A percentile compares a stretch with the other conserved stretches of the same genome.
phyloP scores from a whole-genome alignment of 768 basidiomycete genomes.

The Termitomyces sp. region DNA sequence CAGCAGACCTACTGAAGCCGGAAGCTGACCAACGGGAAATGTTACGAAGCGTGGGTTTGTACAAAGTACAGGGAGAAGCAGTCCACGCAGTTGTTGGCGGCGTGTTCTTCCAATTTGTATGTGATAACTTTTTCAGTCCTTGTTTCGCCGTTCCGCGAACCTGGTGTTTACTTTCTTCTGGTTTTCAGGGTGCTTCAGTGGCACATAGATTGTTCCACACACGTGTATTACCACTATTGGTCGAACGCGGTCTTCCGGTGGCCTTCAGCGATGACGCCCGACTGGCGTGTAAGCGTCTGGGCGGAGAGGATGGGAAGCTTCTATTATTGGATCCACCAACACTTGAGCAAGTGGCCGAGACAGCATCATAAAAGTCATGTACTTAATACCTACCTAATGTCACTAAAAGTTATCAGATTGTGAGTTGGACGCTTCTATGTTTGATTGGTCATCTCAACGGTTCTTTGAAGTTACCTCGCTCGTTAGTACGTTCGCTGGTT shows the following conservation, averaged over 20 bases:
- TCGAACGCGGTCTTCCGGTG: background rate
- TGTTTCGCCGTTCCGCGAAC: background rate
- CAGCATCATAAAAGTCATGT: conserved; percentile 2
- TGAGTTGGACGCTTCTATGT: conserved; percentile 1
- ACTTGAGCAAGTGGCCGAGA: background rate
- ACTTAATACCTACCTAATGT: conserved; percentile 6
- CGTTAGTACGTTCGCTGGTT: background rate
- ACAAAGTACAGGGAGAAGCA: conserved; percentile 8
- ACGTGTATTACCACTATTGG: background rate
- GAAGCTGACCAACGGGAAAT: conserved; percentile 26
- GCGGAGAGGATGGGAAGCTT: conserved; percentile 36
- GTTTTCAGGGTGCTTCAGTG: background rate
- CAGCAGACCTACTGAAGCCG: conserved; percentile 26
- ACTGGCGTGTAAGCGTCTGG: conserved; percentile 29
- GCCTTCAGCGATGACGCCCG: background rate
- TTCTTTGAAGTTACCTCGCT: conserved; percentile 4
- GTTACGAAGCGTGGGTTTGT: conserved; percentile 52
- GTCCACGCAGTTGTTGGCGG: conserved; percentile 4
- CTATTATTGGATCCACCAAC: conserved; percentile 11
- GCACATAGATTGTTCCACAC: background rate
- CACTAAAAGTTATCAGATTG: conserved; percentile 13
- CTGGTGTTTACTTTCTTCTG: background rate
- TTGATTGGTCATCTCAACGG: conserved; percentile 12
- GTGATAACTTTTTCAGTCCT: conserved; percentile 21
- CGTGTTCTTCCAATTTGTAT: conserved; percentile 68